phyloP scores from a whole-genome alignment of 805 yeast genomes.

The Tetrapisispora iriomotensis region DNA sequence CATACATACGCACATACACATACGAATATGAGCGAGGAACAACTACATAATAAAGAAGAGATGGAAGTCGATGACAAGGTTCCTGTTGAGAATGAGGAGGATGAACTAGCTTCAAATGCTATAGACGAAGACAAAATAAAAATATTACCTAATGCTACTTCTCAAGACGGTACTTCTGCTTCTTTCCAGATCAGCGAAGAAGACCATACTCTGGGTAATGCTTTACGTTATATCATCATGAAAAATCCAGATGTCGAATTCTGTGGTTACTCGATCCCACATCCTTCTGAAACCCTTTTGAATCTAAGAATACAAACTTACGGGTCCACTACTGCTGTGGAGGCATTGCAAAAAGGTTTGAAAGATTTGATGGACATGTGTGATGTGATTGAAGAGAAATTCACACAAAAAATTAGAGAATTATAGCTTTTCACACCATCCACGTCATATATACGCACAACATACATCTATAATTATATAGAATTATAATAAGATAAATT shows the following conservation, averaged over 20 bases:
- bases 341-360: slow-evolving; percentile 86
- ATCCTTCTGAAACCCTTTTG: slow-evolving; percentile 86
- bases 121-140: slow-evolving; percentile 46
- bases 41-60: neutral
- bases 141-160: slow-evolving; percentile 63
- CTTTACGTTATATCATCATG: slow-evolving; percentile 89
- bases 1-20: neutral
- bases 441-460: neutral
- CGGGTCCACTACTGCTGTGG: slow-evolving; percentile 74
- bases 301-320: slow-evolving; percentile 92
- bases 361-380: slow-evolving; percentile 78
- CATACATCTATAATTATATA: neutral
- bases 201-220: slow-evolving; percentile 94
- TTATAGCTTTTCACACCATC: slow-evolving; percentile 7
- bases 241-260: slow-evolving; percentile 97
- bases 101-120: neutral
- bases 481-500: neutral
- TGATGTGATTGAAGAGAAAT: slow-evolving; percentile 69
- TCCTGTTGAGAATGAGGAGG: neutral
- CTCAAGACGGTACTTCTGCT: slow-evolving; percentile 90
- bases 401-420: slow-evolving; percentile 56
- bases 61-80: slow-evolving; percentile 1
- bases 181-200: slow-evolving; percentile 89
- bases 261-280: slow-evolving; percentile 97
- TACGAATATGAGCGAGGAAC: neutral